phyloP scores from a whole-genome alignment of 345 rosid species.

The Hibiscus tridactylites region DNA sequence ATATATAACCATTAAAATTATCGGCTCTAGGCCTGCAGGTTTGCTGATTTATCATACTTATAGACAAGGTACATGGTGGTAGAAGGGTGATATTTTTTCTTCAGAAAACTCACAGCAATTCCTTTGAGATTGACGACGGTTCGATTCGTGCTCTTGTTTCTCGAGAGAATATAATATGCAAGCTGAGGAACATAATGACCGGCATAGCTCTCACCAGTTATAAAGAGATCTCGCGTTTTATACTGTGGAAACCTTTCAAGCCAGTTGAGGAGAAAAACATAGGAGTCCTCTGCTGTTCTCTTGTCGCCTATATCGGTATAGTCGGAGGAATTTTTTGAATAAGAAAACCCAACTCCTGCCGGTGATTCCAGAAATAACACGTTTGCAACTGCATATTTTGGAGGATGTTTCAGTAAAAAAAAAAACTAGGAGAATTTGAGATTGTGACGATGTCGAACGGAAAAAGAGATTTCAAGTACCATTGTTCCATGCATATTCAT shows the following conservation, averaged over 20 bases:
- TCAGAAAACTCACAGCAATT: constrained; percentile 31
- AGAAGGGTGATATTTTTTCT: too few relatives aligned
- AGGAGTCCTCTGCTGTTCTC: constrained; percentile 34
- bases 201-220: constrained; percentile 43
- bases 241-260: constrained; percentile 30
- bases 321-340: constrained; percentile 40
- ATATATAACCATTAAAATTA: not conserved
- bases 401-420: not conserved
- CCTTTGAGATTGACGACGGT: constrained; percentile 42
- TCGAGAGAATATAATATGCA: constrained; percentile 17
- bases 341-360: constrained; percentile 25
- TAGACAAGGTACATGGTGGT: too few relatives aligned
- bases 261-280: constrained; percentile 31
- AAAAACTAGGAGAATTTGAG: not conserved
- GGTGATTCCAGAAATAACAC: constrained; percentile 3
- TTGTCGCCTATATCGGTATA: constrained; percentile 26
- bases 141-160: constrained; percentile 20
- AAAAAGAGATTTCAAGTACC: not conserved
- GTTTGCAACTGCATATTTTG: not conserved
- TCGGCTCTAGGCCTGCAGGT: too few relatives aligned
- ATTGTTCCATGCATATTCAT: constrained; percentile 22
- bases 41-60: not conserved
- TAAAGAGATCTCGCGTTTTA: constrained; percentile 25
- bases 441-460: not conserved
- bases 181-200: constrained; percentile 20